Percentiles rank a stretch among this genome's conserved stretches.
Evolutionary conservation across 129 eudicot species (phyloP).

Genomic region (Kitagawia praeruptora): DNA sequence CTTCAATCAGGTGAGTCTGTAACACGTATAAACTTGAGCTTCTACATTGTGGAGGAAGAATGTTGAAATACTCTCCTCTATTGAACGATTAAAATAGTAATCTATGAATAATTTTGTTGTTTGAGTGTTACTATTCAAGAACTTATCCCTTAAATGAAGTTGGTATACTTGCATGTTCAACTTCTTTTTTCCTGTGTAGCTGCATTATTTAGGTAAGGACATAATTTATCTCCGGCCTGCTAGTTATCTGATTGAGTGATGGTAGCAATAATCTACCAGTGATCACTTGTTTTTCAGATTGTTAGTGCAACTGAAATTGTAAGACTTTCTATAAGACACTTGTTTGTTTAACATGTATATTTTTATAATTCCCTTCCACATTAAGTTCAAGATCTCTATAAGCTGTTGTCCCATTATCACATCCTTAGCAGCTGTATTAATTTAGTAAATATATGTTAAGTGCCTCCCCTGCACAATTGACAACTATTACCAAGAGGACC

Average conservation of each 20-base stretch:
- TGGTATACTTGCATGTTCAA: not conserved
- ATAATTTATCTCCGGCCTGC: not conserved
- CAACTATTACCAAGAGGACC: not conserved
- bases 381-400: not conserved
- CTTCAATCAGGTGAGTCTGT: slow-evolving; percentile 66
- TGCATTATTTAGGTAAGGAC: not conserved
- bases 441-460: not conserved
- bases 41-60: not conserved
- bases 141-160: not conserved
- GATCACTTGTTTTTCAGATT: not conserved
- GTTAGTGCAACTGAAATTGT: not conserved
- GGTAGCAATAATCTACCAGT: not conserved
- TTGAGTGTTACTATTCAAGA: not conserved
- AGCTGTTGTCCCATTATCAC: not conserved
- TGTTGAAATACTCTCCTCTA: not conserved
- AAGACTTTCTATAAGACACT: not conserved
- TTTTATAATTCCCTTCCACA: not conserved
- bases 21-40: not conserved
- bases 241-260: not conserved
- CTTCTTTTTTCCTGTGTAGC: not conserved
- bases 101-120: not conserved
- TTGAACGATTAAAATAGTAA: not conserved
- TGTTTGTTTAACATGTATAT: not conserved
- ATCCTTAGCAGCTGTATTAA: not conserved
- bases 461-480: not conserved